phyloP scores from a whole-genome alignment of 768 basidiomycete genomes.

The Artomyces pyxidatus region DNA sequence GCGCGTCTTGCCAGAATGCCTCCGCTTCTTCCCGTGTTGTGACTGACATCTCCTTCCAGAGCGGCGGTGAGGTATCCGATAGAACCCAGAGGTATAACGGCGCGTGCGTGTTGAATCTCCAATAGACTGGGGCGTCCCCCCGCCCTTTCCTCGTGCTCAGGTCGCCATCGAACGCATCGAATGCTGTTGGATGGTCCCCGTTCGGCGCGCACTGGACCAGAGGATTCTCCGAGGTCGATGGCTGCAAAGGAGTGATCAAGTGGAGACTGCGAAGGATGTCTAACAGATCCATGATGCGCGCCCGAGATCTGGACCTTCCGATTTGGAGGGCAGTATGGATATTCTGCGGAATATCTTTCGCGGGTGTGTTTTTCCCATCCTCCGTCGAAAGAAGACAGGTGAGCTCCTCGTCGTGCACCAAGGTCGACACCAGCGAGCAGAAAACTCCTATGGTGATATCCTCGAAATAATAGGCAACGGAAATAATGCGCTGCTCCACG shows the following conservation, averaged over 20 bases:
- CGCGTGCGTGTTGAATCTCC: slow-evolving; percentile 48
- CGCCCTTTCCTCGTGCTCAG: slow-evolving; percentile 37
- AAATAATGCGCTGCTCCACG: slow-evolving; percentile 45
- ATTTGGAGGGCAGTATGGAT: slow-evolving; percentile 49
- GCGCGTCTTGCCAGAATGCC: slow-evolving; percentile 52
- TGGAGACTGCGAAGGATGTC: slow-evolving; percentile 48
- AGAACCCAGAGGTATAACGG: slow-evolving; percentile 55
- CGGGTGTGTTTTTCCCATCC: slow-evolving; percentile 37
- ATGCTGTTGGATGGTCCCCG: slow-evolving; percentile 36
- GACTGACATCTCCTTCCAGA: slow-evolving; percentile 45
- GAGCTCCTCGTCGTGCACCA: slow-evolving; percentile 51
- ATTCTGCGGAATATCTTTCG: slow-evolving; percentile 45
- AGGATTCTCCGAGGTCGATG: slow-evolving; percentile 33
- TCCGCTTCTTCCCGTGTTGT: slow-evolving; percentile 30
- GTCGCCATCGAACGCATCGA: slow-evolving; percentile 36
- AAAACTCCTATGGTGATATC: slow-evolving; percentile 61
- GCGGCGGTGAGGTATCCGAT: slow-evolving; percentile 40
- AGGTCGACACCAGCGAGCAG: slow-evolving; percentile 52
- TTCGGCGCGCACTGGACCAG: slow-evolving; percentile 38
- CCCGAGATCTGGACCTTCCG: slow-evolving; percentile 48
- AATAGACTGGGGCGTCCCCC: slow-evolving; percentile 49
- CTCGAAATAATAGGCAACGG: slow-evolving; percentile 50
- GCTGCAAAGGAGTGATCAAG: slow-evolving; percentile 51
- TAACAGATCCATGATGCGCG: slow-evolving; percentile 54
- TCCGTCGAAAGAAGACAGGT: slow-evolving; percentile 40